These are phyloP conservation scores for Domatiomyces globalis DNA, from an alignment of 2,329 filamentous ascomycete genomes.

Conservation along the genomic window DNA sequence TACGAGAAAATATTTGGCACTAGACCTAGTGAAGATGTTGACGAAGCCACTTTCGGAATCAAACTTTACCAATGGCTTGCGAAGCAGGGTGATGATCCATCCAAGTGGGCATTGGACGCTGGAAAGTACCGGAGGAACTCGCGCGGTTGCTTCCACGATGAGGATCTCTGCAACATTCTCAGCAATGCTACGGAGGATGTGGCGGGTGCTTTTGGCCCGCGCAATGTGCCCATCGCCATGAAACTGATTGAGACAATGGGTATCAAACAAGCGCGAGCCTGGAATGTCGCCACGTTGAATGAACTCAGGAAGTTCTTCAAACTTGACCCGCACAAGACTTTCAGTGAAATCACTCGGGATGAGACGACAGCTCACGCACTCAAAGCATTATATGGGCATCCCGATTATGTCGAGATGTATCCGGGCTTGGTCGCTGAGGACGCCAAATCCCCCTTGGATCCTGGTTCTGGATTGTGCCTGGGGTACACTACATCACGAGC, in stretches of 20 bases:
- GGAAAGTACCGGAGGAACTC: slow-evolving; percentile 47
- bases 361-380: slow-evolving; percentile 42
- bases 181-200: slow-evolving; percentile 57
- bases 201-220: slow-evolving; percentile 50
- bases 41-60: slow-evolving; percentile 45
- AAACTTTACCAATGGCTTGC: slow-evolving; percentile 51
- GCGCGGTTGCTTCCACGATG: slow-evolving; percentile 54
- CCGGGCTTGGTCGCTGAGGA: slow-evolving; percentile 45
- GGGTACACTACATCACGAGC: slow-evolving; percentile 29
- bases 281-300: slow-evolving; percentile 36
- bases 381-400: slow-evolving; percentile 46
- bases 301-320: slow-evolving; percentile 52
- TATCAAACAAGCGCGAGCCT: slow-evolving; percentile 60
- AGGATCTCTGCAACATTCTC: slow-evolving; percentile 60
- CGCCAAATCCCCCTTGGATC: slow-evolving; percentile 25
- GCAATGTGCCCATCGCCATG: slow-evolving; percentile 59
- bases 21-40: slow-evolving; percentile 43
- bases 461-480: slow-evolving; percentile 27
- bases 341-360: slow-evolving; percentile 46
- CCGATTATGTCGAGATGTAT: slow-evolving; percentile 55
- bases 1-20: slow-evolving; percentile 44
- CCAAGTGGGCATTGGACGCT: slow-evolving; percentile 52
- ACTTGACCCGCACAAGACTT: slow-evolving; percentile 41
- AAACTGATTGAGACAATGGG: slow-evolving; percentile 64
- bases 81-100: slow-evolving; percentile 50